Percentiles rank a stretch among this genome's conserved stretches.
phyloP scores from a whole-genome alignment of 176 grass and related monocot genomes.

The Miscanthus lutarioriparius region DNA sequence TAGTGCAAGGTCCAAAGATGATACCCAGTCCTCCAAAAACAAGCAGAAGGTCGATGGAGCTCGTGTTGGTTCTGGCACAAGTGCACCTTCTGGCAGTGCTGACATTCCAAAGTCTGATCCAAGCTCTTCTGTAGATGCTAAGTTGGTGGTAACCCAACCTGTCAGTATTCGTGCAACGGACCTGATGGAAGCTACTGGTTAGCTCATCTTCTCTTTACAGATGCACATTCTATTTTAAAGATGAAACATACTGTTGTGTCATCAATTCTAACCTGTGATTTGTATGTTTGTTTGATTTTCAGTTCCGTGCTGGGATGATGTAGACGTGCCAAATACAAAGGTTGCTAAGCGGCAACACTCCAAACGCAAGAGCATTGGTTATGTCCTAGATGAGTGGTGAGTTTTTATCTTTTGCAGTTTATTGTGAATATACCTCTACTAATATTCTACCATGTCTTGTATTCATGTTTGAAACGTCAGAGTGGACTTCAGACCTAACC shows the following conservation, averaged over 20 bases:
- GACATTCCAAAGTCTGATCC: neutral
- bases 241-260: neutral
- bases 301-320: slow-evolving; percentile 84
- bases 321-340: slow-evolving; percentile 34
- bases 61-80: neutral
- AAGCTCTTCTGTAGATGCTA: slow-evolving; percentile 9
- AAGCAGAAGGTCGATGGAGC: slow-evolving; percentile 1
- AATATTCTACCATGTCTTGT: neutral
- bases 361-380: slow-evolving; percentile 57
- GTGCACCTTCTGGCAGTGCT: neutral
- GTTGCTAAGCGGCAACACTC: neutral
- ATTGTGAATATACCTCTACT: neutral
- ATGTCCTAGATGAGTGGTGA: slow-evolving; percentile 92
- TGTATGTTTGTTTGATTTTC: neutral
- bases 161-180: slow-evolving; percentile 52
- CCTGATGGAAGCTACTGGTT: slow-evolving; percentile 60
- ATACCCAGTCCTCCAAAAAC: neutral
- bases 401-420: neutral
- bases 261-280: slow-evolving; percentile 16
- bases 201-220: slow-evolving; percentile 9
- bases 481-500: neutral
- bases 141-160: slow-evolving; percentile 18
- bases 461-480: neutral
- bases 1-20: slow-evolving; percentile 18
- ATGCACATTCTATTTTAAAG: neutral